phyloP scores from a whole-genome alignment of 768 basidiomycete species.

The Leccinum aurantiacum region DNA sequence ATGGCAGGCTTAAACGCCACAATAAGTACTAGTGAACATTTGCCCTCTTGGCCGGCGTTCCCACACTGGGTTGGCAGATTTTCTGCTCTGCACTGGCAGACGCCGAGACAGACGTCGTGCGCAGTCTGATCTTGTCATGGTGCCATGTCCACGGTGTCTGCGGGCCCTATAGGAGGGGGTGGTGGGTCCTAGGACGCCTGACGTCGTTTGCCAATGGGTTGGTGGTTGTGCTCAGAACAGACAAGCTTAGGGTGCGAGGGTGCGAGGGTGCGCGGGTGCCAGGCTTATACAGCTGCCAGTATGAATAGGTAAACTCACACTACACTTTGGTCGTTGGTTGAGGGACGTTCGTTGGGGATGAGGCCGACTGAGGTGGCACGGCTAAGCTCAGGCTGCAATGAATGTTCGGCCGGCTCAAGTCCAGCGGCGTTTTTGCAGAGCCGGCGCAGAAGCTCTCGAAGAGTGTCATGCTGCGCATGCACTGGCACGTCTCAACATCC shows the following conservation, averaged over 20 bases:
- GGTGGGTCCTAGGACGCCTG: not conserved
- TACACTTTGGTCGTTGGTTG: not conserved
- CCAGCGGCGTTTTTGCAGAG: not conserved
- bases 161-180: not conserved
- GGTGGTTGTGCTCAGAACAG: not conserved
- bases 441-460: not conserved
- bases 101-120: not conserved
- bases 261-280: not conserved
- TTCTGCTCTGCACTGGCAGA: not conserved
- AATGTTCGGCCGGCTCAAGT: not conserved
- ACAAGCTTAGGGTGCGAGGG: not conserved
- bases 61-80: not conserved
- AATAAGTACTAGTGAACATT: not conserved
- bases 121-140: not conserved
- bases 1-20: not conserved
- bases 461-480: not conserved
- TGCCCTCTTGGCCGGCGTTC: not conserved
- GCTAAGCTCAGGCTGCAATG: not conserved
- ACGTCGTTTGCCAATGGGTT: not conserved
- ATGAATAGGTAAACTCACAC: not conserved
- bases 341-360: not conserved
- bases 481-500: not conserved
- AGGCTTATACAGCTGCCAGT: not conserved
- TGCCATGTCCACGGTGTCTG: not conserved
- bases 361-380: not conserved